A percentile compares a stretch with the other conserved stretches of the same genome.
These are phyloP conservation scores for Pseudogymnoascus sp. DNA, from an alignment of 2,329 filamentous ascomycete genomes.

Conservation along the genomic window DNA sequence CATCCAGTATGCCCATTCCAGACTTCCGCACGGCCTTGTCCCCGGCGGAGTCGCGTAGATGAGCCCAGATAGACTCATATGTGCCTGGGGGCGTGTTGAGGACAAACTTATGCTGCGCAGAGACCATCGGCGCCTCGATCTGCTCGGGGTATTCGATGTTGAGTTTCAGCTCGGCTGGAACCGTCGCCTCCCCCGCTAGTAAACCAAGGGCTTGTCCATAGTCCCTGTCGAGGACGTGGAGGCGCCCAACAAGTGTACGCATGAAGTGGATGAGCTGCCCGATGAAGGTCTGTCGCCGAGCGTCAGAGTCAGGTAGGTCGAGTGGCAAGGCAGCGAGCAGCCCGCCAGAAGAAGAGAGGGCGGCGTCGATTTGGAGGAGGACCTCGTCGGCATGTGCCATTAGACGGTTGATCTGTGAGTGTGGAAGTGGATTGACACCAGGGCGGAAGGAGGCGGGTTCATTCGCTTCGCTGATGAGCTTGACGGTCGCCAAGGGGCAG, in stretches of 20 bases:
- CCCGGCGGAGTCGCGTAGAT: slow-evolving; percentile 33
- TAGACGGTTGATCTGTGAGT: slow-evolving; percentile 29
- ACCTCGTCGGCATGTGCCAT: slow-evolving; percentile 52
- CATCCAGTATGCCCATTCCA: slow-evolving; percentile 36
- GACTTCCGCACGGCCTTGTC: slow-evolving; percentile 18
- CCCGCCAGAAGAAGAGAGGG: slow-evolving; percentile 49
- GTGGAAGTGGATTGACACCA: not conserved
- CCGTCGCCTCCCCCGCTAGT: slow-evolving; percentile 42
- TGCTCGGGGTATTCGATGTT: slow-evolving; percentile 46
- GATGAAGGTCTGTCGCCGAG: slow-evolving; percentile 44
- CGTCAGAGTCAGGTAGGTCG: slow-evolving; percentile 29
- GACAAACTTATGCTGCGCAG: slow-evolving; percentile 49
- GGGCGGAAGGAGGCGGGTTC: not conserved
- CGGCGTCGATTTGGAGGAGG: slow-evolving; percentile 53
- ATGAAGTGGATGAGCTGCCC: slow-evolving; percentile 51
- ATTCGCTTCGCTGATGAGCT: not conserved
- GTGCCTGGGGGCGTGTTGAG: slow-evolving; percentile 41
- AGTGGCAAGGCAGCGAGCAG: slow-evolving; percentile 48
- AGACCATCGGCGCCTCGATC: slow-evolving; percentile 41
- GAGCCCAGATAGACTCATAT: slow-evolving; percentile 32
- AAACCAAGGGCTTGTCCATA: slow-evolving; percentile 46
- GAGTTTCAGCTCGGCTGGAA: slow-evolving; percentile 46
- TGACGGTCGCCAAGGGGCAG: not conserved
- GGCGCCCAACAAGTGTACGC: slow-evolving; percentile 46
- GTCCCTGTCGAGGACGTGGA: slow-evolving; percentile 50